Evolutionary conservation across 208 protist species (phyloP), one percentile per base, ranked within the genome.

Genomic region (Borovskyia barvae): DNA sequence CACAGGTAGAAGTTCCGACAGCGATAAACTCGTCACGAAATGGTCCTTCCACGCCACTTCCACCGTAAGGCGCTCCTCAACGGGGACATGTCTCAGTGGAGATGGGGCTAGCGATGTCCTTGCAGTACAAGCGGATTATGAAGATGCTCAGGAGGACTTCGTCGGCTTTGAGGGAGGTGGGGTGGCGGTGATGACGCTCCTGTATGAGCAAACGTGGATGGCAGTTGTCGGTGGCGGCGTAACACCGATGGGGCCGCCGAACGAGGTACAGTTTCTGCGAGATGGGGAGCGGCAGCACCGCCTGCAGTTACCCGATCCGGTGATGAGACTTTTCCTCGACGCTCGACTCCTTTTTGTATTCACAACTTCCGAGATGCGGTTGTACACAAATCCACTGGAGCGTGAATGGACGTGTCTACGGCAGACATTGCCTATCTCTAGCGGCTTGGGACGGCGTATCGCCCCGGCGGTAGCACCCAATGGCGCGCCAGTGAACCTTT

Each of bases 191-290:
- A 78, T 92, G 66, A 70, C 85, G 35, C 51, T 92, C 6, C 70
- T 88, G 6, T 86, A 82, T 41, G 66, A 85, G 47, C 76, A 78
- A 32, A 61, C 71, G 14, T 76, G 75, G 56, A 39, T 92, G 20
- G 80, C 85, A 14, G 42, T 82, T n/a, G 80, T 85, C 0, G 85
- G 79, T 5, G 81, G 81, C 33, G 81, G 78, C 0, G 68, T 72
- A 12, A 79, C 77, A 17, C 80, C 85, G 42, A 66, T 85, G 51
- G 72, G 70, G 0, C 46, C 48, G 9, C 56, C 50, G 14, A 71
- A 82, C 35, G 32, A 52, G 30, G 60, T 66, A 8, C 40, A 59
- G 12, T 36, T 76, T 19, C 29, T 76, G 42, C 60, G 53, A 7
- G 51, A 59, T 22, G 52, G 55, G 24, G 64, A 52, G 15, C 15